phyloP scores from a whole-genome alignment of 2,329 filamentous ascomycete genomes.

The Sclerotinia spermophila region DNA sequence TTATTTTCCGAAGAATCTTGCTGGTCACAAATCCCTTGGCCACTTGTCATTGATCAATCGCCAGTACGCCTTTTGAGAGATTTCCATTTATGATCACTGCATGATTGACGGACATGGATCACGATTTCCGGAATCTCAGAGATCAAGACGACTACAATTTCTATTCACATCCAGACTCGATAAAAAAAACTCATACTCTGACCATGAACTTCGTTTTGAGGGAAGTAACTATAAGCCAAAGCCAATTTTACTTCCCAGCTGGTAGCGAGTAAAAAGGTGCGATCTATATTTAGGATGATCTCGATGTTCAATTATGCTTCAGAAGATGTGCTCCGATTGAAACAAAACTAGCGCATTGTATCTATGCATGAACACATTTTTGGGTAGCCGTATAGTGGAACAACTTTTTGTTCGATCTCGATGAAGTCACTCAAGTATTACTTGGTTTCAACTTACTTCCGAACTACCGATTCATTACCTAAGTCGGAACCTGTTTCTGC shows the following conservation, averaged over 20 bases:
- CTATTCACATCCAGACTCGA: not conserved
- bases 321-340: not conserved
- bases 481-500: not conserved
- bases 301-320: not conserved
- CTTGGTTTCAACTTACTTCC: not conserved
- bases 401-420: not conserved
- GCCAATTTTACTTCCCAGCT: not conserved
- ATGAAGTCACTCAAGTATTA: not conserved
- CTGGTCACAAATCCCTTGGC: not conserved
- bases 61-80: not conserved
- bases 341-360: not conserved
- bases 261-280: not conserved
- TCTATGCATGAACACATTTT: not conserved
- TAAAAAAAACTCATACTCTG: not conserved
- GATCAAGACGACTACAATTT: not conserved
- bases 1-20: not conserved
- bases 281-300: not conserved
- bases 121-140: not conserved
- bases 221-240: not conserved
- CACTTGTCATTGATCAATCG: not conserved
- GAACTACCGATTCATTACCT: not conserved
- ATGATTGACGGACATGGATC: not conserved
- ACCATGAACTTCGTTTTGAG: accelerated
- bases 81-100: not conserved
- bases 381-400: not conserved